Base-by-base conservation (phyloP, 345 rosid species). In the Eucalyptus pauciflora region DNA sequence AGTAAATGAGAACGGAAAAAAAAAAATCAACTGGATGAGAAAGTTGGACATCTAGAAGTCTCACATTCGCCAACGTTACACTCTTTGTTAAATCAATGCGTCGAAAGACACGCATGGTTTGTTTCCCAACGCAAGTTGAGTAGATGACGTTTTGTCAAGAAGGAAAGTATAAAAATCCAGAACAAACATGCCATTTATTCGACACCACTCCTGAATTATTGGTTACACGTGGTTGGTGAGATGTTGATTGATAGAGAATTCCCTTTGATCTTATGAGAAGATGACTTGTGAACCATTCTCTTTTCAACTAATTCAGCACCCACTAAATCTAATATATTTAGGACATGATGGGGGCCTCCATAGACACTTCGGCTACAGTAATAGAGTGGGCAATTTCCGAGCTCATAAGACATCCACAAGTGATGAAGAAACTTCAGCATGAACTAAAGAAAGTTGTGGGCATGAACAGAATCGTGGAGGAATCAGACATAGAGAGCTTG, bases 361-460 rank as follows among this genome's bases (percentile, higher is more conserved):
- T 56, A 86, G 94, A 93, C 71, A 91, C 94, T 49, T 91, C 93
- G 76, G 87, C 93, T 7, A 54, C 93, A 7, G 88, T 86, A 16
- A 86, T 92, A 8, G 94, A 92, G 9, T 92, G 94, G 93, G 71
- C 91, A 48, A 49, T 91, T 17, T 89, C 93, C 11, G 93, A 92
- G 58, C 90, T 92, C 67, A 67, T 94, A 3, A 93, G 56, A 50
- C 91, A 94, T 85, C 94, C 94, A 6, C 31, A 48, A 48, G 85
- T 86, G 5, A 90, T 90, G 89, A 89, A 88, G 25, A 93, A 94
- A 52, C 86, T 94, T n/a, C 95, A 91, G 51, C 80, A 86, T 13
- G 95, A 94, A 64, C 43, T 94, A 6, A 90, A 94, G 86, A 86
- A 89, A 4, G 89, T 89, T n/a, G 91, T 94, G 18, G 95, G 95